phyloP scores from a whole-genome alignment of 1,284 basidiomycete species.

The Testicularia cyperi region DNA sequence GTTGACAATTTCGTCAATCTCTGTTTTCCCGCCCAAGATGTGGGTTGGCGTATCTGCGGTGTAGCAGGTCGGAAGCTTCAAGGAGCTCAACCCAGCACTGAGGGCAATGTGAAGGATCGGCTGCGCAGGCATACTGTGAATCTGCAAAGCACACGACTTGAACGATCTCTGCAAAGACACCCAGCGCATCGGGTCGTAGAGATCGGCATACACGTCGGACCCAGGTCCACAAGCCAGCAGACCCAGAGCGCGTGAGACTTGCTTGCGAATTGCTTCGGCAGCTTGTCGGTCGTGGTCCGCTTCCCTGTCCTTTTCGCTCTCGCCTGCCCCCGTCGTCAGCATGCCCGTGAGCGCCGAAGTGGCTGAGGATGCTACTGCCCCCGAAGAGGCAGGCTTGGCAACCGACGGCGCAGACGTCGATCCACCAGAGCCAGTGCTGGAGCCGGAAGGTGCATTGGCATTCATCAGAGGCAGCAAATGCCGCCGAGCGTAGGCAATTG shows the following conservation, averaged over 20 bases:
- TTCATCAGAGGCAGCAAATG: conserved; percentile 77
- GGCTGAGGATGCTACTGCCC: no score
- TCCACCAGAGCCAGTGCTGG: no score
- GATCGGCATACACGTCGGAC: conserved; percentile 39
- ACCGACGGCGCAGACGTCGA: no score
- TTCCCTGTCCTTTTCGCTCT: conserved; percentile 6
- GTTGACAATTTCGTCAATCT: conserved; percentile 4
- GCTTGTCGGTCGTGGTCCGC: conserved; percentile 24
- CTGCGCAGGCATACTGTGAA: conserved; percentile 45
- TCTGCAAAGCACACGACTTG: conserved; percentile 34
- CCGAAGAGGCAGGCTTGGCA: no score
- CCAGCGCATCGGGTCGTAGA: conserved; percentile 42
- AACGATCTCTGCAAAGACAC: conserved; percentile 30
- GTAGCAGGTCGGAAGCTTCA: conserved; percentile 54
- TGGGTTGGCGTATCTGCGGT: neutral
- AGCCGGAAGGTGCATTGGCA: conserved; percentile 1
- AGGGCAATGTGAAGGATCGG: conserved; percentile 54
- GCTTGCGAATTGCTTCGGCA: conserved; percentile 7
- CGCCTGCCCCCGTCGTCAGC: no score
- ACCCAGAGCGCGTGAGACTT: conserved; percentile 43
- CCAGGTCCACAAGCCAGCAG: conserved; percentile 41
- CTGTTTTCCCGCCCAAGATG: conserved; percentile 10
- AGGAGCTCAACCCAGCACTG: conserved; percentile 42
- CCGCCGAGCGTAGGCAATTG: conserved; percentile 81
- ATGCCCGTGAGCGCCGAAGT: neutral